Evolutionary conservation across 768 basidiomycete genomes (phyloP).

Genomic region (Cystobasidium onofrii): DNA sequence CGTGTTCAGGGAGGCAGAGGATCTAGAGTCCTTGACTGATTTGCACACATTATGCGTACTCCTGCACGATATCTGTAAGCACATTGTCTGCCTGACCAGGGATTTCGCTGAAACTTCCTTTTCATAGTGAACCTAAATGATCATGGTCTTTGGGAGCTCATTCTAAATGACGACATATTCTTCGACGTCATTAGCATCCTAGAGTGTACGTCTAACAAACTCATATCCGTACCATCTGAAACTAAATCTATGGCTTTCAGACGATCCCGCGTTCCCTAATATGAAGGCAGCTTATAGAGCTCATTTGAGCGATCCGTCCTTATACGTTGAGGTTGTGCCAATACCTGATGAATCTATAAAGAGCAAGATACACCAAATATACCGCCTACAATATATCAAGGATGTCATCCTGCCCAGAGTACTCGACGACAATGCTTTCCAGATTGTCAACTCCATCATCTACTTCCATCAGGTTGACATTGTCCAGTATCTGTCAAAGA

Average conservation of each 20-base stretch:
- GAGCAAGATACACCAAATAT: slow-evolving; percentile 90
- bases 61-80: slow-evolving; percentile 87
- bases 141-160: slow-evolving; percentile 85
- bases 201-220: slow-evolving; percentile 63
- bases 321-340: slow-evolving; percentile 78
- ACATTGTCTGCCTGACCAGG: background rate
- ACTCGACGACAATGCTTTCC: slow-evolving; percentile 92
- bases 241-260: slow-evolving; percentile 49
- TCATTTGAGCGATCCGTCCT: slow-evolving; percentile 72
- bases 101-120: background rate
- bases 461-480: slow-evolving; percentile 99
- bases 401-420: slow-evolving; percentile 93
- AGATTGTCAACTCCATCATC: slow-evolving; percentile 90
- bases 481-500: slow-evolving; percentile 75
- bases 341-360: slow-evolving; percentile 68
- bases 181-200: slow-evolving; percentile 90
- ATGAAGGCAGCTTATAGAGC: slow-evolving; percentile 96
- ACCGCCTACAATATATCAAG: slow-evolving; percentile 92
- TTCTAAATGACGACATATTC: slow-evolving; percentile 85
- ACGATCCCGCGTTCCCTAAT: slow-evolving; percentile 93
- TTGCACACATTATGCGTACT: slow-evolving; percentile 81
- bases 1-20: slow-evolving; percentile 80
- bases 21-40: slow-evolving; percentile 80
- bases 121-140: slow-evolving; percentile 82
- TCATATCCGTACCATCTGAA: background rate